phyloP scores from a whole-genome alignment of 345 rosid genomes.

The Sonneratia alba region DNA sequence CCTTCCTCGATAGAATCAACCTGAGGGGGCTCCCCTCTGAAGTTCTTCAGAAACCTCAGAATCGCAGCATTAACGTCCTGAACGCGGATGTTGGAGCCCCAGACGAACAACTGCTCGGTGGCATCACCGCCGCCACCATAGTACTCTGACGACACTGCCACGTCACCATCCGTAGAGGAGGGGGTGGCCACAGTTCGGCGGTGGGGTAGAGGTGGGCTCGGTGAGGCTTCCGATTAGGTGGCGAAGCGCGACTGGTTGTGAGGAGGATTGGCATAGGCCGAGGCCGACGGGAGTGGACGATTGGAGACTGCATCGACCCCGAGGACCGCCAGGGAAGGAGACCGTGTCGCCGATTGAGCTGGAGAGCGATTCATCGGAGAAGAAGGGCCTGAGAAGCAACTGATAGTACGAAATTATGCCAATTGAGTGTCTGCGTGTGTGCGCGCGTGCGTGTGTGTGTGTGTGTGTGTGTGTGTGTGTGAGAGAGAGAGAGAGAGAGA shows the following conservation, averaged over 20 bases:
- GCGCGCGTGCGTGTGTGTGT: too few species aligned
- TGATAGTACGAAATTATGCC: neutral
- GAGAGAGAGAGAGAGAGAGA: conserved; percentile 2
- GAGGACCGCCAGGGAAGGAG: conserved; percentile 40
- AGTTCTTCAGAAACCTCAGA: conserved; percentile 80
- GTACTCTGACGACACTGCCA: conserved; percentile 46
- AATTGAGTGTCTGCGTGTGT: too few species aligned
- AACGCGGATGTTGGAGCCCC: conserved; percentile 96
- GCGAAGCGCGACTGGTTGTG: conserved; percentile 20
- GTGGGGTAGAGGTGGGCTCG: conserved; percentile 36
- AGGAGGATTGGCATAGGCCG: conserved; percentile 25
- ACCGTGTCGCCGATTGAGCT: conserved; percentile 56
- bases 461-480: too few species aligned
- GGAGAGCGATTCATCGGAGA: conserved; percentile 51
- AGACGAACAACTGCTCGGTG: conserved; percentile 70
- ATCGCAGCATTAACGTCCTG: conserved; percentile 82
- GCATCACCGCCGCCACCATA: conserved; percentile 41
- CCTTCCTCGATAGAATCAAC: conserved; percentile 57
- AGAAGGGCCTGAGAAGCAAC: conserved; percentile 35
- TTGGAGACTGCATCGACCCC: conserved; percentile 10
- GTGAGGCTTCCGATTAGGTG: conserved; percentile 37
- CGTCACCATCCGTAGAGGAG: conserved; percentile 43
- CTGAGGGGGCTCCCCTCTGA: conserved; percentile 34
- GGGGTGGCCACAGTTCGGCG: conserved; percentile 32
- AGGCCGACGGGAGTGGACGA: conserved; percentile 21